Evolutionary conservation across 2,329 filamentous ascomycete genomes (phyloP), one percentile per base, ranked within the genome.

Genomic region (Cercospora sp.): DNA sequence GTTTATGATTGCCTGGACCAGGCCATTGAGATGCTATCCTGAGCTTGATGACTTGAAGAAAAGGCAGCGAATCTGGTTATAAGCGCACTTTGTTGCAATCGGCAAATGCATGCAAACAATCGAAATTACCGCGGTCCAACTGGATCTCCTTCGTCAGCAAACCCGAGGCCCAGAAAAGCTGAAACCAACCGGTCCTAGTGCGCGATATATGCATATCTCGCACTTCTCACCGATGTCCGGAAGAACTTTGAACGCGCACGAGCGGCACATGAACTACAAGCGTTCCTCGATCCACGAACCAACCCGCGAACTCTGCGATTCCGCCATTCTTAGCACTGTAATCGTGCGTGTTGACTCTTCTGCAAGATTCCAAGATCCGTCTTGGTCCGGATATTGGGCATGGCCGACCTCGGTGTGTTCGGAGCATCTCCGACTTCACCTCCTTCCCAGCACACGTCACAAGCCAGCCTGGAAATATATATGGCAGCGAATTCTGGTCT

Each of bases 361-460:
- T 49, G 60, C 37, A 55, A 16, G 49, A 16, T 26, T 55, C 2
- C 13, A 24, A 55, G 24, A 28, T 55, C 49, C 24, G 49, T 28
- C 49, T 55, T 28, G 49, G 24, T 55, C 49, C 49, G 49, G 34
- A 12, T 16, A n/a, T 62, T 26, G 40, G 60, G n/a, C 26, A 49
- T 62, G 34, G 28, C 49, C 32, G 62, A 58, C 30, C 32, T 18
- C 30, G 30, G 45, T 30, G 13, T 40, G 45, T 51, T 64, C 62
- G 62, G 62, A 24, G 62, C 51, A 64, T 58, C 62, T 64, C 62
- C 62, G 62, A 64, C 45, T 57, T 64, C 62, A 55, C 62, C 32
- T 43, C 26, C 30, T 57, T 18, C 9, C 55, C 0, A 7, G 55
- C 28, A 59, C 16, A 21, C 55, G 55, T 59, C 30, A 59, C 28